Base-by-base conservation (phyloP, 345 rosid species). In the Populus simonii region DNA sequence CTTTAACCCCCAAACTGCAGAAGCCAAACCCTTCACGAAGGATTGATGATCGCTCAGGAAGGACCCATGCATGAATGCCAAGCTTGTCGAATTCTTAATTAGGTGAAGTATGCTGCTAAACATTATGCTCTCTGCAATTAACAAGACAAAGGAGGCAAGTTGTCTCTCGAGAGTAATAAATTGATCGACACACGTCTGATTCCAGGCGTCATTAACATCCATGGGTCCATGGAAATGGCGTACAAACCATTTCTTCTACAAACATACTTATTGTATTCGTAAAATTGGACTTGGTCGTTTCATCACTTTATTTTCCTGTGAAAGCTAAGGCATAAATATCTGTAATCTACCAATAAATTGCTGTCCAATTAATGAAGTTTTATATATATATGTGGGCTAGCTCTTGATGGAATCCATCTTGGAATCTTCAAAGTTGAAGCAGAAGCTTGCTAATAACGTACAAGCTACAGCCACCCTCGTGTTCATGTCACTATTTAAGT, bases 351-450 rank as follows among this genome's bases (percentile, higher is more conserved):
- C n/a, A n/a, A 35, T 38, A 13, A 49, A 43, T 18, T 33, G n/a
- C 22, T 2, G 22, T 20, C 67, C 79, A 82, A 27, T 27, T 27
- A 27, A 55, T 74, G 31, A 71, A 31, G 8, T 53, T 6, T 17
- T 13, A 39, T 45, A 29, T 45, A 27, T 27, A 27, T 1, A 59
- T 15, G 77, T 67, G 16, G 29, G 13, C 20, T 62, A 22, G 13
- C 20, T 62, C 69, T 74, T 36, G 53, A 51, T 53, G 53, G 73
- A 35, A 75, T 75, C 66, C 68, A 22, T 0, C 36, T 76, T 47
- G 38, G 73, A 68, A 68, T 76, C 73, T 76, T 57, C 25, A 45
- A 55, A 76, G 67, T 38, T 51, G 66, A 31, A 36, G 17, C 16
- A 57, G 31, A 55, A 72, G 5, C 25, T 20, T 29, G 36, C 45